A percentile compares a stretch with the other conserved stretches of the same genome.
Evolutionary conservation across 2,329 filamentous ascomycete genomes (phyloP).

Genomic region (Cercospora zeina): DNA sequence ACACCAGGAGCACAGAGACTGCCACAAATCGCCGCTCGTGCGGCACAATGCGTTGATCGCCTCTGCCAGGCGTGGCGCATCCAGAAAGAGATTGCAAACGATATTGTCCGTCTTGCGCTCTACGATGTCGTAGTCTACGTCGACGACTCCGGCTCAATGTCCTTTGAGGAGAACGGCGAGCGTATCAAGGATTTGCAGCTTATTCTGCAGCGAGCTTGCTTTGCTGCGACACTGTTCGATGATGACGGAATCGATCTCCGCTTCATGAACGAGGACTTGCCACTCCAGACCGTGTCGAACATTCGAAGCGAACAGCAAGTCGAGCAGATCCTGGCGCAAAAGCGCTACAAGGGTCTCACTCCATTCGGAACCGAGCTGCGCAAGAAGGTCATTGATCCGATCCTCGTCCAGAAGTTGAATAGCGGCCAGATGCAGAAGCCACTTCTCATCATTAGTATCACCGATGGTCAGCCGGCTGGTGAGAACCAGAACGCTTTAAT

Average conservation of each 20-base stretch:
- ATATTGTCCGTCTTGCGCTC: constrained; percentile 62
- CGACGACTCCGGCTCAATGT: constrained; percentile 69
- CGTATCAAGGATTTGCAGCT: constrained; percentile 67
- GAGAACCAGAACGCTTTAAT: constrained; percentile 59
- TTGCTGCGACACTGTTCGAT: constrained; percentile 67
- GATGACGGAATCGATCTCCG: constrained; percentile 66
- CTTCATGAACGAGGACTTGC: constrained; percentile 65
- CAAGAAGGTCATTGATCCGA: constrained; percentile 63
- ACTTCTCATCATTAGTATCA: constrained; percentile 65
- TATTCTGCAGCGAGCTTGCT: constrained; percentile 63
- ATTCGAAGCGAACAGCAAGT: constrained; percentile 61
- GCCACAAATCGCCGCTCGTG: constrained; percentile 52
- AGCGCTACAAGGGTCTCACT: constrained; percentile 66
- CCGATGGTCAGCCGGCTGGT: constrained; percentile 65
- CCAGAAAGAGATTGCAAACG: constrained; percentile 60
- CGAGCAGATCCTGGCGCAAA: constrained; percentile 57
- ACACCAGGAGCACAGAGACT: constrained; percentile 49
- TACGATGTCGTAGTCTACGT: constrained; percentile 66
- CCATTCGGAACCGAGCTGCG: constrained; percentile 65
- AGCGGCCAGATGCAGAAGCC: constrained; percentile 61
- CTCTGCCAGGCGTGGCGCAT: constrained; percentile 59
- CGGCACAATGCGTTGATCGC: constrained; percentile 54
- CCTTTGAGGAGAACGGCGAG: constrained; percentile 66
- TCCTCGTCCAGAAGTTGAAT: constrained; percentile 57
- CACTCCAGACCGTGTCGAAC: constrained; percentile 53